A percentile compares a stretch with the other conserved stretches of the same genome.
Conservation (phyloP, 2,329 filamentous ascomycete species). For the Aureobasidium sp. region DNA sequence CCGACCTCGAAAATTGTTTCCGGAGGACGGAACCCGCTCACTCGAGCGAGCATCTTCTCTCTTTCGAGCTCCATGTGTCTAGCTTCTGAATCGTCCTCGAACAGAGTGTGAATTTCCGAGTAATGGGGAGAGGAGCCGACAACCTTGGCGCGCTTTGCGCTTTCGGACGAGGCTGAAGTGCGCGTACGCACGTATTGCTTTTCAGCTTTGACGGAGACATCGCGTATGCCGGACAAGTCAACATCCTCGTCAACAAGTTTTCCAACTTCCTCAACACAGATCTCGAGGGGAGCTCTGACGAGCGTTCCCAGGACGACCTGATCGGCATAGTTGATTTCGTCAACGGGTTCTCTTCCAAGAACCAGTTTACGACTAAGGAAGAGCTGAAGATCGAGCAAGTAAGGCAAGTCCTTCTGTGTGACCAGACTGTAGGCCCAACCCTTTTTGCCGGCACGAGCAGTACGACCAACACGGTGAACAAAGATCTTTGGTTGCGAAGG, state of each 20-base stretch:
- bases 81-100: conserved; percentile 55
- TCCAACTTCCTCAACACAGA: conserved; percentile 73
- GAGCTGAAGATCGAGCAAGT: conserved; percentile 86
- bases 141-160: conserved; percentile 78
- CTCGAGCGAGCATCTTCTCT: conserved; percentile 78
- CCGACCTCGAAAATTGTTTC: conserved; percentile 98
- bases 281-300: conserved; percentile 64
- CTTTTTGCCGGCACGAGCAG: conserved; percentile 82
- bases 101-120: conserved; percentile 71
- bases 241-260: conserved; percentile 68
- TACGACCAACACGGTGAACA: conserved; percentile 91
- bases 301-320: conserved; percentile 79
- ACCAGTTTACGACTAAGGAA: conserved; percentile 83
- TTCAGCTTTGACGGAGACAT: conserved; percentile 79
- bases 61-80: conserved; percentile 62
- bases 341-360: conserved; percentile 58
- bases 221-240: conserved; percentile 64
- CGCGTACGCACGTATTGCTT: conserved; percentile 86
- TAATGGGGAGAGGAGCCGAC: conserved; percentile 64
- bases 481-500: conserved; percentile 95
- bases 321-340: conserved; percentile 63
- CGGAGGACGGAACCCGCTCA: conserved; percentile 79
- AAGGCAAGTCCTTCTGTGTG: conserved; percentile 79
- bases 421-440: conserved; percentile 96
- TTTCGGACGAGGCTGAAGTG: conserved; percentile 83